Conservation (phyloP, 441 rosid genomes). For the Raphanus hybrid region DNA sequence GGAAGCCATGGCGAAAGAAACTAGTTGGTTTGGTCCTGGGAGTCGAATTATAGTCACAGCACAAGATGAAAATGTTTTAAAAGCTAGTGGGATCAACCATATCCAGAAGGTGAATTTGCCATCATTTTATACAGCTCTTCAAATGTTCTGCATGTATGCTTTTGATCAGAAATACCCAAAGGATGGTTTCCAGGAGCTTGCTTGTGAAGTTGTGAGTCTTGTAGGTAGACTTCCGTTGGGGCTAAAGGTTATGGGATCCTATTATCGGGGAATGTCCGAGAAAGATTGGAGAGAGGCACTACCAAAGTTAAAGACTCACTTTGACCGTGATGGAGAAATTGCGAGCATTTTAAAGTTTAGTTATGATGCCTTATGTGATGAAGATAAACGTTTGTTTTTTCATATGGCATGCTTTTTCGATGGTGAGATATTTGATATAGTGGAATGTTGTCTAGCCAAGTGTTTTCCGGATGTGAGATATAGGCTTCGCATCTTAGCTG, state of each 20-base stretch:
- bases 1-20: not conserved
- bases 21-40: not conserved
- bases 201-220: not conserved
- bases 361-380: not conserved
- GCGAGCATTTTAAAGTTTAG: not conserved
- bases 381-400: not conserved
- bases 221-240: not conserved
- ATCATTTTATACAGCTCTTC: no score
- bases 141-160: not conserved
- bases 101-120: no score
- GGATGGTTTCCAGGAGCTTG: not conserved
- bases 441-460: not conserved
- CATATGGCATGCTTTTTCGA: not conserved
- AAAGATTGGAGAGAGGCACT: not conserved
- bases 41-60: not conserved
- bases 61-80: not conserved
- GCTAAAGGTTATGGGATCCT: not conserved
- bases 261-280: not conserved
- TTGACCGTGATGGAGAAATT: not conserved
- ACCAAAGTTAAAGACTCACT: not conserved
- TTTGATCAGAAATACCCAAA: not conserved
- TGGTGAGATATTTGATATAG: not conserved
- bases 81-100: no score
- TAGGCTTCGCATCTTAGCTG: not conserved
- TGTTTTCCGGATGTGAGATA: not conserved